Evolutionary conservation across 805 yeast genomes (phyloP).

Genomic region (Teunomyces pallodes): DNA sequence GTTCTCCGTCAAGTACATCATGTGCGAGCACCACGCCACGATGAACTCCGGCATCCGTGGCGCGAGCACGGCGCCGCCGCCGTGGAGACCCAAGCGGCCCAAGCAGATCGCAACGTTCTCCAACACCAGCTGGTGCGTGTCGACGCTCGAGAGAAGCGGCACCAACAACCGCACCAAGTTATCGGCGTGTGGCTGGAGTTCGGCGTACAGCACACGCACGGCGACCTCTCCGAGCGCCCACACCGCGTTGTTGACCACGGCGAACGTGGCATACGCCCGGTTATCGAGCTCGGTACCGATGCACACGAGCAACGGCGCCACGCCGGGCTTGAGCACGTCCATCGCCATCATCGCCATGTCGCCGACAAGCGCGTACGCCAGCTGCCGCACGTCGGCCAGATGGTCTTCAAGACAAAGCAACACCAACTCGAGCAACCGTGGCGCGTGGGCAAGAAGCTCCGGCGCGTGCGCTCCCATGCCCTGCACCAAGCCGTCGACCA

Average conservation of each 20-base stretch:
- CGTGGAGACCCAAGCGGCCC: constrained; percentile 74
- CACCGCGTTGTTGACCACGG: constrained; percentile 83
- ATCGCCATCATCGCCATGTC: constrained; percentile 71
- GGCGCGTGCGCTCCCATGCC: constrained; percentile 69
- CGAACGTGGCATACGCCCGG: constrained; percentile 46
- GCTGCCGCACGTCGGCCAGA: constrained; percentile 86
- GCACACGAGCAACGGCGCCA: constrained; percentile 56
- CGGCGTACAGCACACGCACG: constrained; percentile 48
- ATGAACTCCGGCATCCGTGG: constrained; percentile 58
- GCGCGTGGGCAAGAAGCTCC: constrained; percentile 47
- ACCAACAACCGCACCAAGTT: constrained; percentile 57
- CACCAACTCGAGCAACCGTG: constrained; percentile 57
- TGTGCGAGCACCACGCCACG: constrained; percentile 67
- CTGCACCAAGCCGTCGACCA: constrained; percentile 90
- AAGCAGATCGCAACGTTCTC: constrained; percentile 89
- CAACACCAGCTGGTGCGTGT: constrained; percentile 60
- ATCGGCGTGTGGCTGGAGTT: constrained; percentile 50
- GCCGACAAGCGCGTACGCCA: constrained; percentile 86
- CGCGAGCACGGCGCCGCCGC: constrained; percentile 54
- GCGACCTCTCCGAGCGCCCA: constrained; percentile 93
- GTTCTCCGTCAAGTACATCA: constrained; percentile 68
- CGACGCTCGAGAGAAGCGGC: constrained; percentile 53
- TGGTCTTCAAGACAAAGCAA: constrained; percentile 71
- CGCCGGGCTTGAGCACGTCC: constrained; percentile 45
- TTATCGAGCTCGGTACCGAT: constrained; percentile 67